Base-by-base conservation (phyloP, 805 yeast genomes). In the Candida ortonii region DNA sequence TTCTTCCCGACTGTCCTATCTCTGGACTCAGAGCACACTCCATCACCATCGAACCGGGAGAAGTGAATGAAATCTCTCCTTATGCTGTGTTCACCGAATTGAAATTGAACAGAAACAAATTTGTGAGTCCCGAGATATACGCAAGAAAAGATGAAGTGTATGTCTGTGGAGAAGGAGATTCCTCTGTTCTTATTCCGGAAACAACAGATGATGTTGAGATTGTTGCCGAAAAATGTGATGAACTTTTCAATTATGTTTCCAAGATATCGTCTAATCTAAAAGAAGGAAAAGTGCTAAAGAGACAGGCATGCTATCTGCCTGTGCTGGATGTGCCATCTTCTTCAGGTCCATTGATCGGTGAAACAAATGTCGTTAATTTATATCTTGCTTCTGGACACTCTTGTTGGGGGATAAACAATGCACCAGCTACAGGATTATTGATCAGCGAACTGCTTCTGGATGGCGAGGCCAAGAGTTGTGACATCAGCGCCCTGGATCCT, bases 381-480 rank as follows among this genome's bases (percentile, higher is more conserved):
- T 84, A 67, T 49, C 59, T 90, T 36, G 96, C 96, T 2, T 76
- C 90, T 11, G 98, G 97, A 0, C 98, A 90, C 61, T 84, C 96
- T 11, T 93, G 97, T 63, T 90, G 98, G 98, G 98, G 98, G 15
- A 93, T 90, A 44, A 93, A 90, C 64, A 90, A 93, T 60, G 96
- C 96, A 0, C 97, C 97, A 1, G 97, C 84, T 4, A 89, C 97
- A 0, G 98, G 98, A n/a, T 78, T 86, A 53, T 71, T 93, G 23
- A 73, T 90, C 80, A 79, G 95, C 44, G 97, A 90, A 62, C 52
- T 90, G 35, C 59, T 90, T 28, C 59, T 90, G 28, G 97, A 90
- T 32, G 97, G 97, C 9, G 77, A 75, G 45, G 82, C 83, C 7
- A 68, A 62, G 22, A 75, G 86, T 39, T 93, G 96, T 16, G 86